Percentiles rank a stretch among this genome's conserved stretches.
These are phyloP conservation scores for Chenopodium quinoa DNA, from an alignment of 148 eudicot genomes.

Conservation along the genomic window DNA sequence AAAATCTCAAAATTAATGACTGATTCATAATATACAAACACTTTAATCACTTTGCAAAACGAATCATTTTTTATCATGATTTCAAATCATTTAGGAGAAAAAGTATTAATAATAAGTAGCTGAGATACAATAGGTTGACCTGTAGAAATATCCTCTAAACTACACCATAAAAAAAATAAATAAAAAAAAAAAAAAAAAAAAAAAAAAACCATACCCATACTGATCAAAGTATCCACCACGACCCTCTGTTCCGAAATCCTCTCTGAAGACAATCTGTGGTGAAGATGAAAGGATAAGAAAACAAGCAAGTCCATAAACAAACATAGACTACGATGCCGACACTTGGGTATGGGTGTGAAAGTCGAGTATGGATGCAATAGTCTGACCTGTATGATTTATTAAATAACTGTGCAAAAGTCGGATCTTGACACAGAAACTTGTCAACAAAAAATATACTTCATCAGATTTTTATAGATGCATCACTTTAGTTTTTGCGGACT, in stretches of 20 bases:
- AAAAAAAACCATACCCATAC: slow-evolving; percentile 61
- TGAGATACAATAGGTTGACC: background rate
- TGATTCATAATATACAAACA: slow-evolving; percentile 2
- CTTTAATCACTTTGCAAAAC: background rate
- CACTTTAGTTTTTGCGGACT: too few species aligned
- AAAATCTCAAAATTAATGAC: background rate
- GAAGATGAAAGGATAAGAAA: background rate
- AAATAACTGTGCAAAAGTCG: background rate
- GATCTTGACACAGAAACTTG: too few species aligned
- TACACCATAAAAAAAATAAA: background rate
- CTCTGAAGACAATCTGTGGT: slow-evolving; percentile 91
- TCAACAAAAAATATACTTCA: too few species aligned
- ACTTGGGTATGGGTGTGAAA: background rate
- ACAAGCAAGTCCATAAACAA: slow-evolving; percentile 6
- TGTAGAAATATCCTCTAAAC: background rate
- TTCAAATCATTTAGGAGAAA: background rate
- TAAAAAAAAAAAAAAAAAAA: background rate
- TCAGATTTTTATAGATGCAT: too few species aligned
- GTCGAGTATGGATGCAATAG: background rate
- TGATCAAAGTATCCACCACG: slow-evolving; percentile 98
- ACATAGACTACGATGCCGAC: background rate
- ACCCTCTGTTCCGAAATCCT: slow-evolving; percentile 97
- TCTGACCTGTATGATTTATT: background rate
- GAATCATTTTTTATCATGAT: background rate
- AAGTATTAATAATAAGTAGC: background rate